Evolutionary conservation across 1,284 basidiomycete species (phyloP), one percentile per base, ranked within the genome.

Genomic region (Papiliotrema laurentii): DNA sequence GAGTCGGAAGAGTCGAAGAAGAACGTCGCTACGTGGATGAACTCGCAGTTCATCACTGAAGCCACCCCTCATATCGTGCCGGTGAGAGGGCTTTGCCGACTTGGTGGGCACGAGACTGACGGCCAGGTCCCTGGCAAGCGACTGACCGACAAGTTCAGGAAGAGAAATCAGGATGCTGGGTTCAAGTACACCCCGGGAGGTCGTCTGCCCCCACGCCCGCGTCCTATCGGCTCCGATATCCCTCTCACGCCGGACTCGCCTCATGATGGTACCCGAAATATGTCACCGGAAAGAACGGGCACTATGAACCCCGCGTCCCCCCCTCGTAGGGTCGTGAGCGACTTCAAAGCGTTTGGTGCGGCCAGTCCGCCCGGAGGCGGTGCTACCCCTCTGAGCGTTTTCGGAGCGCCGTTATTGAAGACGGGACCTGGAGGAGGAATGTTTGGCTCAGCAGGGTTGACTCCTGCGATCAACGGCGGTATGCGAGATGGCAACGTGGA

Each of bases 271-370:
- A n/a, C n/a, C n/a, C n/a, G n/a, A n/a, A n/a, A n/a, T n/a, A n/a
- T n/a, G n/a, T n/a, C n/a, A n/a, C n/a, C n/a, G n/a, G n/a, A n/a
- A n/a, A n/a, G n/a, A n/a, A n/a, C n/a, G n/a, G n/a, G n/a, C n/a
- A 48, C 56, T 10, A 18, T 3, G 62, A 70, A 31, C 67, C 47
- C 24, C 30, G 33, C 63, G 5, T 64, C 64, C 2, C 86, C 89
- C 1, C 82, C 87, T 10, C 84, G 91, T 58, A 87, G 86, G 61
- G 87, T 94, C 18, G 83, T 93, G 18, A 83, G 83, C 22, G 87
- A 90, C 62, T 96, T 96, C 73, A 87, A 89, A 42, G 79, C 89
- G 0, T 96, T 96, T 65, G 86, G 87, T n/a, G 86, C 86, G 1
- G 28, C 63, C 2, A 35, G 56, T 6, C 42, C 55, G 0, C 5